These are phyloP conservation scores for Whalleya microplaca DNA, from an alignment of 2,329 filamentous ascomycete genomes.

Conservation along the genomic window DNA sequence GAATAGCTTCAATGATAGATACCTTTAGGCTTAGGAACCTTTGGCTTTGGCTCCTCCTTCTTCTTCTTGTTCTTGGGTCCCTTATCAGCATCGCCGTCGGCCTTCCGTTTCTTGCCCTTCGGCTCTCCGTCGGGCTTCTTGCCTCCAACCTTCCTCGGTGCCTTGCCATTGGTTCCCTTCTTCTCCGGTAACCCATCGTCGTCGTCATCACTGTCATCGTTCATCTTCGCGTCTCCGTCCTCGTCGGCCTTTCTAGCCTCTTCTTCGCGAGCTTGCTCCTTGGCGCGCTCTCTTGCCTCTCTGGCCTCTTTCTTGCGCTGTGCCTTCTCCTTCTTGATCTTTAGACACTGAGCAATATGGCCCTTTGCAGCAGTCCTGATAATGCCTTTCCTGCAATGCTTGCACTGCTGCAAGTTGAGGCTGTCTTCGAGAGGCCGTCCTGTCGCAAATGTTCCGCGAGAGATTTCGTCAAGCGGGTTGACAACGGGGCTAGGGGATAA, in stretches of 20 bases:
- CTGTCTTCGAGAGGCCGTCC: slow-evolving; percentile 81
- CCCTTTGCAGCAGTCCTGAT: slow-evolving; percentile 73
- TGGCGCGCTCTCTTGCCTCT: slow-evolving; percentile 69
- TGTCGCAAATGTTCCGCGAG: slow-evolving; percentile 78
- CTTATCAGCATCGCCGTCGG: slow-evolving; percentile 77
- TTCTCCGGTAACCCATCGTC: slow-evolving; percentile 51
- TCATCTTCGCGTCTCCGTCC: slow-evolving; percentile 42
- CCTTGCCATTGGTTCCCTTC: slow-evolving; percentile 43
- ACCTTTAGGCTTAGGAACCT: slow-evolving; percentile 83
- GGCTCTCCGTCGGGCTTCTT: slow-evolving; percentile 67
- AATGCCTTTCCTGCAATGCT: slow-evolving; percentile 90
- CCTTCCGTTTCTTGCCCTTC: slow-evolving; percentile 79
- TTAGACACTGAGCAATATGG: slow-evolving; percentile 83
- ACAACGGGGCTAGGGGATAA: slow-evolving; percentile 59
- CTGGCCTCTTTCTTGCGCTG: slow-evolving; percentile 76
- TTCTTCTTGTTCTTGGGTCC: slow-evolving; percentile 90
- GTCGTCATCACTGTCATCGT: slow-evolving; percentile 54
- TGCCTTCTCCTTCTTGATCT: slow-evolving; percentile 81
- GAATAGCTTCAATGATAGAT: slow-evolving; percentile 20
- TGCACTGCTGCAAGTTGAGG: slow-evolving; percentile 82
- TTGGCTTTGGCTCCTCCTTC: slow-evolving; percentile 87
- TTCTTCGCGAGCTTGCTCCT: slow-evolving; percentile 62
- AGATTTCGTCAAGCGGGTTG: slow-evolving; percentile 73
- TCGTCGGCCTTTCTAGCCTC: slow-evolving; percentile 57
- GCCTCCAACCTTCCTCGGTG: slow-evolving; percentile 65